Percentiles rank a stretch among this genome's conserved stretches.
These are phyloP conservation scores for Bjerkandera adusta DNA, from an alignment of 1,284 basidiomycete genomes.

Conservation along the genomic window DNA sequence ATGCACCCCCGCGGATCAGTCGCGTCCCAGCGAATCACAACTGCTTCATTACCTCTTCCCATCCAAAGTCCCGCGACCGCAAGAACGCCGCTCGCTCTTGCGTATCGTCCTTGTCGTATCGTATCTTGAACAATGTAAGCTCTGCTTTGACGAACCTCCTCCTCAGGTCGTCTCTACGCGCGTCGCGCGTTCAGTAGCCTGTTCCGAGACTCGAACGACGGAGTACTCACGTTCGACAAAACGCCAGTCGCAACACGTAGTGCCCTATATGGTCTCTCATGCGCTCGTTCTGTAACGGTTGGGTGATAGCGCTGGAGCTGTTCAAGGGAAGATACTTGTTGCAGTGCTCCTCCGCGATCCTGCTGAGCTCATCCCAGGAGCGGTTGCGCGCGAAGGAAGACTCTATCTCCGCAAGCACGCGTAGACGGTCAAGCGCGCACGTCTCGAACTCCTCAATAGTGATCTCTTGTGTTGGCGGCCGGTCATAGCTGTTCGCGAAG, in stretches of 20 bases:
- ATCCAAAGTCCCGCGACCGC: slow-evolving; percentile 75
- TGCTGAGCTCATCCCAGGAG: slow-evolving; percentile 73
- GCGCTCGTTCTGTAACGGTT: slow-evolving; percentile 64
- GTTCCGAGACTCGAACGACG: neutral
- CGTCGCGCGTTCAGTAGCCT: neutral
- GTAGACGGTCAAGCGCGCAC: slow-evolving; percentile 86
- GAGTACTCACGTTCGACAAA: slow-evolving; percentile 86
- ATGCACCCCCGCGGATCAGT: too few relatives aligned
- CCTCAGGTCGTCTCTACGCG: slow-evolving; percentile 85
- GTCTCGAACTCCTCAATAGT: slow-evolving; percentile 97
- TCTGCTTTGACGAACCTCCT: slow-evolving; percentile 91
- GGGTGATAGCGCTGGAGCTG: slow-evolving; percentile 50
- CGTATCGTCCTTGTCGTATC: slow-evolving; percentile 74
- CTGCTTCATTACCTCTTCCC: slow-evolving; percentile 68
- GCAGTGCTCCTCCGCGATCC: slow-evolving; percentile 58
- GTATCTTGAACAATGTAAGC: slow-evolving; percentile 78
- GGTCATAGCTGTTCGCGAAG: slow-evolving; percentile 5
- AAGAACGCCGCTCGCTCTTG: slow-evolving; percentile 75
- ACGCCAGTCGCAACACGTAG: slow-evolving; percentile 93
- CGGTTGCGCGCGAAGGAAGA: slow-evolving; percentile 86
- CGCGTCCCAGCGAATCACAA: too few relatives aligned
- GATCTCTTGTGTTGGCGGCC: slow-evolving; percentile 64
- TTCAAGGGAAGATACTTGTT: slow-evolving; percentile 74
- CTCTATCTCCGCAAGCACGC: slow-evolving; percentile 94
- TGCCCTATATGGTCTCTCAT: slow-evolving; percentile 90